Base-by-base conservation (phyloP, 176 grass and related monocot species). In the Dendrocalamus sinicus region DNA sequence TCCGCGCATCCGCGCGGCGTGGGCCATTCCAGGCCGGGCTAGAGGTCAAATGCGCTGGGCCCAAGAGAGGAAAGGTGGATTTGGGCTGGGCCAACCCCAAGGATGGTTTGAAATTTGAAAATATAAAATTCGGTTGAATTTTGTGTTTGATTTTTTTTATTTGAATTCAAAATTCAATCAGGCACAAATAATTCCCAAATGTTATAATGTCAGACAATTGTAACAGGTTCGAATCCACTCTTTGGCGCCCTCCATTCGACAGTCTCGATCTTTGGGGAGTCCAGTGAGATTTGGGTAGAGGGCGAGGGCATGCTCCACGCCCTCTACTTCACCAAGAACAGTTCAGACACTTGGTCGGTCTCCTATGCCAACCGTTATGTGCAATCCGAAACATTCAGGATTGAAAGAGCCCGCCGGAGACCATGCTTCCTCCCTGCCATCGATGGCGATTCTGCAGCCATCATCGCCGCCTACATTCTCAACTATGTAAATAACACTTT, bases 281-380 rank as follows among this genome's bases (percentile, higher is more conserved):
- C 87, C 53, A 84, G 76, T 0, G 85, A 92, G 63, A 77, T 84
- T 7, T 89, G 87, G 91, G 87, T 92, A 0, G 87, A 92, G 73
- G 91, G 87, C 1, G 87, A 89, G 54, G 87, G 91, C 75, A 92
- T 92, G 91, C 87, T 92, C 61, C 91, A 87, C 11, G 87, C 87
- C 64, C 47, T 92, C 40, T 89, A 80, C 70, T 81, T 89, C 28
- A 64, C 63, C 76, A 92, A 75, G 54, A 78, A 16, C 19, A 17
- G 2, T 23, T 64, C 64, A 6, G 71, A 3, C 20, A 19, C 13
- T 24, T 89, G 87, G 87, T 83, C 75, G 4, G 3, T 89, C 51
- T 84, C 62, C 15, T 92, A 87, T 17, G 48, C 57, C 37, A 92
- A 87, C 35, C 84, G 91, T 20, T 92, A 87, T 6, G 84, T 89